A percentile compares a stretch with the other conserved stretches of the same genome.
These are phyloP conservation scores for Citrullus mucosospermus DNA, from an alignment of 306 rosid species.

Conservation along the genomic window DNA sequence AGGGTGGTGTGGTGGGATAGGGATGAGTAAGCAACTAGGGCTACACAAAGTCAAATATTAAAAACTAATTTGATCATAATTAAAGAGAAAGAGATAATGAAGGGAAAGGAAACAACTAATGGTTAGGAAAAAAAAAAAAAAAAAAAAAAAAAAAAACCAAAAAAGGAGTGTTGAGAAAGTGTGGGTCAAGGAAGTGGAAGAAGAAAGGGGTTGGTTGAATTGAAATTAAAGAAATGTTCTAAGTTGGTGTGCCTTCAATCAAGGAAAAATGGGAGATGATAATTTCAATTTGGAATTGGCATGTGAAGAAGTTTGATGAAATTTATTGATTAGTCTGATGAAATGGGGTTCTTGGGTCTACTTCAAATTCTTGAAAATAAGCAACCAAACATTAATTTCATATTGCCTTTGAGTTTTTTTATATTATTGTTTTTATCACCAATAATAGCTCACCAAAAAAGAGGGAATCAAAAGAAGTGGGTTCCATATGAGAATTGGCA, in stretches of 20 bases:
- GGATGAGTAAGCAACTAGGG: neutral
- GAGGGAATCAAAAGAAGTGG: neutral
- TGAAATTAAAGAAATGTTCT: conserved; percentile 33
- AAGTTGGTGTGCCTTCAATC: conserved; percentile 40
- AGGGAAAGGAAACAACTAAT: neutral
- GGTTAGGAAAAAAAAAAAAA: neutral
- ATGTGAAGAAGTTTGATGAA: neutral
- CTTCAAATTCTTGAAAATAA: neutral
- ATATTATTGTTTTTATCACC: too few relatives aligned
- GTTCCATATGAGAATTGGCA: neutral
- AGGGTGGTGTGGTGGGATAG: conserved; percentile 7
- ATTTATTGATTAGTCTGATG: neutral
- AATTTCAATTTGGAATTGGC: conserved; percentile 2
- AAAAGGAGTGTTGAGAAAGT: conserved; percentile 14
- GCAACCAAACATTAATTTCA: neutral
- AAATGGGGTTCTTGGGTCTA: neutral
- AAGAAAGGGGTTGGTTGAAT: conserved; percentile 16
- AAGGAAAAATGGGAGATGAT: conserved; percentile 10
- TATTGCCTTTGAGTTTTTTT: neutral
- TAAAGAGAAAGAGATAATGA: neutral
- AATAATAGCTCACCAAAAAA: neutral
- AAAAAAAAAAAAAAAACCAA: neutral
- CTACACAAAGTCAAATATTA: neutral
- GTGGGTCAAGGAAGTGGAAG: conserved; percentile 39
- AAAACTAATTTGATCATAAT: neutral